Base-by-base conservation (phyloP, 129 eudicot species). In the Cynara cardunculus region DNA sequence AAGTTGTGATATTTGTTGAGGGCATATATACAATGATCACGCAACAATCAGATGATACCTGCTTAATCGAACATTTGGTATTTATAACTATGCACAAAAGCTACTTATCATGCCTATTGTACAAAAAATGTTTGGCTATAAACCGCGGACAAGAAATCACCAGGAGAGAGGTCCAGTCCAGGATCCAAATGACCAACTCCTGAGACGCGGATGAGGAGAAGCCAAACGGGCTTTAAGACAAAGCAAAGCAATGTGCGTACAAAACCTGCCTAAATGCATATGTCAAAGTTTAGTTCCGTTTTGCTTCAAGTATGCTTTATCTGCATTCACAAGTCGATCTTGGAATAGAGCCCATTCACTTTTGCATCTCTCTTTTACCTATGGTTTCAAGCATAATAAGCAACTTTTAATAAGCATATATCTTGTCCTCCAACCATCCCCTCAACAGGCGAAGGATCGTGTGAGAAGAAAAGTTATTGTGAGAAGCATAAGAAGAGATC, bases 351-450 rank as follows among this genome's bases (percentile, higher is more conserved):
- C 87, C 98, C 97, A 93, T 81, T 93, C 98, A 13, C 69, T 81
- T 80, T 24, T 72, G 75, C 98, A 93, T 87, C 98, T 91, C n/a
- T 61, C 86, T 79, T 89, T 85, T 61, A 93, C 98, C 98, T 93
- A 78, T 53, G 31, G 25, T 53, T 53, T 16, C 64, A 2, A 16
- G 22, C 8, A 53, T 53, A 56, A 56, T 56, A n/a, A 56, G 65
- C 24, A 56, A 56, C 24, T n/a, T 49, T 18, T 41, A 41, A 34
- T 34, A 34, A 34, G 5, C 39, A n/a, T n/a, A n/a, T n/a, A 41
- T 41, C 53, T 56, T 18, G 2, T 56, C 65, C 24, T 56, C 65
- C 24, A 56, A 56, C 24, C 2, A 10, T 56, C 25, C n/a, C n/a
- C n/a, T n/a, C n/a, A n/a, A n/a, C n/a, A n/a, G n/a, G n/a, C n/a